Evolutionary conservation across 768 basidiomycete species (phyloP).

Genomic region (Suillus tomentosus): DNA sequence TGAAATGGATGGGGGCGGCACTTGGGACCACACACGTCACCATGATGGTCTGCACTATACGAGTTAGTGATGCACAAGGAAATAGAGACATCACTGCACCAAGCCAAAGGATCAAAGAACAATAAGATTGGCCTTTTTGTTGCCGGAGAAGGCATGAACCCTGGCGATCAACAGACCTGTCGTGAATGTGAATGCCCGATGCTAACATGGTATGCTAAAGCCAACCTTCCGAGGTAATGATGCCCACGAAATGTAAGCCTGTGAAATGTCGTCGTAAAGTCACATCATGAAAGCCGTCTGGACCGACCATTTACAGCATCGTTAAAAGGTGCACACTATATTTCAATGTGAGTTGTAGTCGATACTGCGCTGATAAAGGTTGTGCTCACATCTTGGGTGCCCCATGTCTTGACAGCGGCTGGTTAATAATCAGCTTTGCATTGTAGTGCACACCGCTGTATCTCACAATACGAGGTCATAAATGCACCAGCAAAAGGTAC

Average conservation of each 20-base stretch:
- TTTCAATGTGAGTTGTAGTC: not conserved
- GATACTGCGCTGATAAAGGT: not conserved
- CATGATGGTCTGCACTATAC: not conserved
- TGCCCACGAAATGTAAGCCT: not conserved
- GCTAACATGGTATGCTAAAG: not conserved
- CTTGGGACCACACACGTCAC: not conserved
- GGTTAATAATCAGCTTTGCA: not conserved
- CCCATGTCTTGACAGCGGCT: not conserved
- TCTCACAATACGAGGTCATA: slow-evolving; percentile 9
- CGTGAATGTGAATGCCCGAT: not conserved
- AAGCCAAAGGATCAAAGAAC: not conserved
- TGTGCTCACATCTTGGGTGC: not conserved
- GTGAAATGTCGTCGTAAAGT: not conserved
- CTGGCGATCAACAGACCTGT: not conserved
- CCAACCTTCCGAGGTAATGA: not conserved
- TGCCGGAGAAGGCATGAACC: not conserved
- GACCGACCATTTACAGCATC: not conserved
- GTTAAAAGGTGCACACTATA: not conserved
- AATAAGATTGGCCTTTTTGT: not conserved
- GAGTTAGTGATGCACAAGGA: not conserved
- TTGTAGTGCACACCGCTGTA: not conserved
- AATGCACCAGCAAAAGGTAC: slow-evolving; percentile 9
- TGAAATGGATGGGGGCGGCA: not conserved
- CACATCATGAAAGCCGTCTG: not conserved
- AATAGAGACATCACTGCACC: not conserved